Evolutionary conservation across 2,329 filamentous ascomycete genomes (phyloP).

Genomic region (Trichophyton rubrum): DNA sequence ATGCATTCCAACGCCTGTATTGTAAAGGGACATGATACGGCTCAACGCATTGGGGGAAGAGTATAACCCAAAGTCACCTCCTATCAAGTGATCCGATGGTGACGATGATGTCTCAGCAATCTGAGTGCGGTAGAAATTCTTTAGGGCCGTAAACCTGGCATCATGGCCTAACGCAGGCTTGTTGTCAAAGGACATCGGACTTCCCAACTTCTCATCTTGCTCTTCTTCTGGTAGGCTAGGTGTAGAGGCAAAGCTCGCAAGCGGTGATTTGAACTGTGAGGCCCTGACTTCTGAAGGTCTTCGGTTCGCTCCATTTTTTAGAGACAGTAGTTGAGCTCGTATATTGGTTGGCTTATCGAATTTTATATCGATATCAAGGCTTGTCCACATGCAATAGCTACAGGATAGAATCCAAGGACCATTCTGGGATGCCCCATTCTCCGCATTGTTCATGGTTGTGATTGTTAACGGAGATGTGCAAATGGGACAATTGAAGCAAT

Average conservation of each 20-base stretch:
- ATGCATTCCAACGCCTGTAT: slow-evolving; percentile 44
- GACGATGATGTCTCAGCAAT: slow-evolving; percentile 50
- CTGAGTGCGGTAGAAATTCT: slow-evolving; percentile 70
- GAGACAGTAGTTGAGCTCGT: slow-evolving; percentile 60
- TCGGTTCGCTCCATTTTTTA: slow-evolving; percentile 41
- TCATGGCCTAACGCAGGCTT: slow-evolving; percentile 44
- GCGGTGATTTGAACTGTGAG: slow-evolving; percentile 23
- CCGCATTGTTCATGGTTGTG: slow-evolving; percentile 52
- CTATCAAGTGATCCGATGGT: slow-evolving; percentile 39
- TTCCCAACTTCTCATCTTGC: slow-evolving; percentile 17
- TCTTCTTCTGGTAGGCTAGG: slow-evolving; percentile 16
- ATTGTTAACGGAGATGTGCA: slow-evolving; percentile 72
- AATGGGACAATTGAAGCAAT: slow-evolving; percentile 88
- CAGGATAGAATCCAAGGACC: slow-evolving; percentile 70
- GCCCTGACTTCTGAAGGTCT: slow-evolving; percentile 27
- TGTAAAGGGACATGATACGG: slow-evolving; percentile 86
- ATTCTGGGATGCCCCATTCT: slow-evolving; percentile 28
- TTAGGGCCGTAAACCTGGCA: slow-evolving; percentile 59
- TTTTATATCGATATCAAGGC: slow-evolving; percentile 74
- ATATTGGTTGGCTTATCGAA: slow-evolving; percentile 86
- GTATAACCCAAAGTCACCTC: slow-evolving; percentile 39
- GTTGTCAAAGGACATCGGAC: slow-evolving; percentile 24
- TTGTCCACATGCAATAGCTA: slow-evolving; percentile 86
- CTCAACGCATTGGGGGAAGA: slow-evolving; percentile 69
- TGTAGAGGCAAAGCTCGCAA: slow-evolving; percentile 25